phyloP scores from a whole-genome alignment of 768 basidiomycete species.

The Dacryopinax spathularia region DNA sequence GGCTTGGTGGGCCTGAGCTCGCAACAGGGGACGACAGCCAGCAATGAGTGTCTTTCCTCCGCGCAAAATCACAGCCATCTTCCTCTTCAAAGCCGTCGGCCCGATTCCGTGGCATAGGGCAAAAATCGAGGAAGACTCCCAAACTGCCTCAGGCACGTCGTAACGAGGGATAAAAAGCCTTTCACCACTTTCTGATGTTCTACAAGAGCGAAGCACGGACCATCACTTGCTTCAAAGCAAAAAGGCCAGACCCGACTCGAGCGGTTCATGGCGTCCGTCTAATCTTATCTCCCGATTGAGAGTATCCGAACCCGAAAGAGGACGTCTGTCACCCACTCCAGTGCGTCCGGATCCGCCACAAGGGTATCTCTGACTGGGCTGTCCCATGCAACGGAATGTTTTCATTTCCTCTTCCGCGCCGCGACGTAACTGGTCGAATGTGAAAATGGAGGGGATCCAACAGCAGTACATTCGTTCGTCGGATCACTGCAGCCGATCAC shows the following conservation, averaged over 20 bases:
- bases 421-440: too few species aligned
- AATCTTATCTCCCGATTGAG: background rate
- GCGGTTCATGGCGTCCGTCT: background rate
- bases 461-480: background rate
- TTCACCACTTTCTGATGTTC: too few species aligned
- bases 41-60: background rate
- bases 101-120: background rate
- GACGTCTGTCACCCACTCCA: background rate
- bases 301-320: background rate
- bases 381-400: background rate
- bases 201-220: too few species aligned
- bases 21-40: background rate
- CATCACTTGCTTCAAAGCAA: background rate
- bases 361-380: background rate
- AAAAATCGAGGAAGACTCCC: background rate
- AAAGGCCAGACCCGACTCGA: background rate
- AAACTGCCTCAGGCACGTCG: background rate
- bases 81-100: background rate
- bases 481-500: background rate
- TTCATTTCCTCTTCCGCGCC: too few species aligned
- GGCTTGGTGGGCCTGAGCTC: too few species aligned
- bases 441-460: background rate
- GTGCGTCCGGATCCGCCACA: background rate
- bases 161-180: background rate
- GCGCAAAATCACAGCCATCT: background rate